phyloP scores from a whole-genome alignment of 257 asterid species.

The Ophiorrhiza pumila region DNA sequence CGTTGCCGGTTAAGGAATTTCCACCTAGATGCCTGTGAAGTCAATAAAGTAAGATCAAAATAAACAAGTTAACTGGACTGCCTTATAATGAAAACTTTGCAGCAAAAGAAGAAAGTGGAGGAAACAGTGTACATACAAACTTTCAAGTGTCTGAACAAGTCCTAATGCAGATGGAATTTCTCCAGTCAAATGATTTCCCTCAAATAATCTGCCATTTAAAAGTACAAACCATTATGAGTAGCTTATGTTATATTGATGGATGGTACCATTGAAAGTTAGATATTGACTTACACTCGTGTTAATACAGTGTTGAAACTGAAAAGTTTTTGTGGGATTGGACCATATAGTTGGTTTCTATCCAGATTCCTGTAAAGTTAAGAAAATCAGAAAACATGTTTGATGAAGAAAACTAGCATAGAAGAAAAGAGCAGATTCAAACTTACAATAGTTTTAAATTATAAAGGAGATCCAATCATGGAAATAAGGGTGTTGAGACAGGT shows the following conservation, averaged over 20 bases:
- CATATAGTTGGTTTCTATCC: slow-evolving; percentile 71
- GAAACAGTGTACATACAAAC: slow-evolving; percentile 50
- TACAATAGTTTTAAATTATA: slow-evolving; percentile 77
- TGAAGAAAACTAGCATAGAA: not conserved
- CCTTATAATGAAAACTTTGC: not conserved
- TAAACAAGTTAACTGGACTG: not conserved
- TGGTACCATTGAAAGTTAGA: not conserved
- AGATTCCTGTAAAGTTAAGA: slow-evolving; percentile 50
- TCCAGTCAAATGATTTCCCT: slow-evolving; percentile 58
- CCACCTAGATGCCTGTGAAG: slow-evolving; percentile 66
- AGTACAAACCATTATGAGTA: not conserved
- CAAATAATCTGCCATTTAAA: slow-evolving; percentile 43
- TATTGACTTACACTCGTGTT: slow-evolving; percentile 61
- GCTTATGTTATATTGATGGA: not conserved
- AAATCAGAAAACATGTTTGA: slow-evolving; percentile 22
- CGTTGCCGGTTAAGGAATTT: slow-evolving; percentile 48
- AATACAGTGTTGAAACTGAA: slow-evolving; percentile 60
- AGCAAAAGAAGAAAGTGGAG: not conserved
- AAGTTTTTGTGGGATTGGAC: slow-evolving; percentile 57
- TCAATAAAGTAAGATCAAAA: not conserved
- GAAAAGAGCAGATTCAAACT: slow-evolving; percentile 18
- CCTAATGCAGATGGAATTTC: slow-evolving; percentile 62
- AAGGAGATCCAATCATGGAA: slow-evolving; percentile 69
- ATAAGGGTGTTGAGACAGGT: slow-evolving; percentile 55
- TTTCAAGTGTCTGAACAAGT: slow-evolving; percentile 66